Base-by-base conservation (phyloP, 495 filamentous ascomycete species). In the Lasiosphaeriaceae sp. region DNA sequence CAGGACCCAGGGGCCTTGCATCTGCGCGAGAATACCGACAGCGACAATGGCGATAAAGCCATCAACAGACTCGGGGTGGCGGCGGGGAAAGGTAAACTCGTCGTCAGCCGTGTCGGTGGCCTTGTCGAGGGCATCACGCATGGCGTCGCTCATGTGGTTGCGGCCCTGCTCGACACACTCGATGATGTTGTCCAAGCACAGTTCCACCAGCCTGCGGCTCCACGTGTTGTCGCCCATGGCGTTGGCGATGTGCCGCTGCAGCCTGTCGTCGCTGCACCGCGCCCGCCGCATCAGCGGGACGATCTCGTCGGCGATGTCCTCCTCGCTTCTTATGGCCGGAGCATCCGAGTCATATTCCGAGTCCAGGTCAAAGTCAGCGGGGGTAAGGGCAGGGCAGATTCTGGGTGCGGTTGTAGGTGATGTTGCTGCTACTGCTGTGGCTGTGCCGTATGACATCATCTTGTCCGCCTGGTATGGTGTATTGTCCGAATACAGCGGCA, bases 1-100 rank as follows among this genome's bases (percentile, higher is more conserved):
- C 50, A 65, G 47, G 26, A 62, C 56, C 63, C 63, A 65, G 14
- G 59, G 50, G 2, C 63, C 63, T 39, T 52, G 56, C 56, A 65
- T 59, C 47, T 57, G 47, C 22, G 53, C 59, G 6, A 65, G 51
- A 2, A 62, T 29, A 2, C 63, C 63, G 7, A 51, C 56, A 39
- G 63, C 58, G 7, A 60, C 63, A 35, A 62, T 57, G 52, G 59
- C 59, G 17, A 62, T 62, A 39, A 65, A 65, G 11, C 62, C 63
- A 19, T 65, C 59, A n/a, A 59, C 48, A 11, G 44, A 50, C 52
- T 55, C 29, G 39, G 59, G 55, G 20, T 62, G 56, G 9, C 54
- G 45, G 14, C 63, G 52, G 16, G 56, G 59, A 19, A 65, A 65
- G 6, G 26, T 37, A 37, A 65, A 65, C 39, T 49, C 53, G 5